phyloP scores from a whole-genome alignment of 768 basidiomycete genomes.

The Trametes villosa region DNA sequence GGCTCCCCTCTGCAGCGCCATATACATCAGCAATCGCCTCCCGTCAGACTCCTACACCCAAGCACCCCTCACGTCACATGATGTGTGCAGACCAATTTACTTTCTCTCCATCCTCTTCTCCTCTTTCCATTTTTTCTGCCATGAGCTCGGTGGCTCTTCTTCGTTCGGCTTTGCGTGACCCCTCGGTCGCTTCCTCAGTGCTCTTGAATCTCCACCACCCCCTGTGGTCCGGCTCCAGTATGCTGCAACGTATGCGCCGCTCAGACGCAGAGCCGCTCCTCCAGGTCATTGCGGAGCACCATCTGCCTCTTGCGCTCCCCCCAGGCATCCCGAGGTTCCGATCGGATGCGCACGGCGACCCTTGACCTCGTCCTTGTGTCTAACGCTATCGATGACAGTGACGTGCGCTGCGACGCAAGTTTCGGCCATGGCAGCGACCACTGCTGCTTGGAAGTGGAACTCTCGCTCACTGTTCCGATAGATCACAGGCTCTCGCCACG shows the following conservation, averaged over 20 bases:
- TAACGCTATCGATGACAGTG: not conserved
- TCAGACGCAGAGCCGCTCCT: not conserved
- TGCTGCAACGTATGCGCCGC: not conserved
- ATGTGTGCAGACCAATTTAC: not conserved
- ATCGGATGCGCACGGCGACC: constrained; percentile 5
- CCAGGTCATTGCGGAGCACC: not conserved
- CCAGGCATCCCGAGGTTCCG: not conserved
- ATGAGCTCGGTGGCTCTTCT: too few species aligned
- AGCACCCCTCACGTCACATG: not conserved
- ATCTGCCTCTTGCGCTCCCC: not conserved
- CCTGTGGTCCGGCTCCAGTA: not conserved
- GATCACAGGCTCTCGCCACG: not conserved
- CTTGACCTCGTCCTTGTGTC: constrained; percentile 7
- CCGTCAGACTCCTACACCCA: constrained; percentile 9
- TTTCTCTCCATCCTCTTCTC: not conserved
- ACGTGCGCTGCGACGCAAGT: not conserved
- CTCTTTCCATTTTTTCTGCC: too few species aligned
- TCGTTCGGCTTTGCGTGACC: too few species aligned
- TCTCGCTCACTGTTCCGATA: not conserved
- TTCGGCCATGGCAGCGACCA: constrained; percentile 37
- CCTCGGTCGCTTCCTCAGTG: too few species aligned
- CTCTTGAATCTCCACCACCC: constrained; percentile 18
- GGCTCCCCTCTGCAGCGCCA: not conserved
- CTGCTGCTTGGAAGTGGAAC: constrained; percentile 38
- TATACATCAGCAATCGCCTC: constrained; percentile 6